Percentiles rank a stretch among this genome's conserved stretches.
Evolutionary conservation across 164 flowering plant species (phyloP).

Genomic region (Chloranthus sessilifolius): DNA sequence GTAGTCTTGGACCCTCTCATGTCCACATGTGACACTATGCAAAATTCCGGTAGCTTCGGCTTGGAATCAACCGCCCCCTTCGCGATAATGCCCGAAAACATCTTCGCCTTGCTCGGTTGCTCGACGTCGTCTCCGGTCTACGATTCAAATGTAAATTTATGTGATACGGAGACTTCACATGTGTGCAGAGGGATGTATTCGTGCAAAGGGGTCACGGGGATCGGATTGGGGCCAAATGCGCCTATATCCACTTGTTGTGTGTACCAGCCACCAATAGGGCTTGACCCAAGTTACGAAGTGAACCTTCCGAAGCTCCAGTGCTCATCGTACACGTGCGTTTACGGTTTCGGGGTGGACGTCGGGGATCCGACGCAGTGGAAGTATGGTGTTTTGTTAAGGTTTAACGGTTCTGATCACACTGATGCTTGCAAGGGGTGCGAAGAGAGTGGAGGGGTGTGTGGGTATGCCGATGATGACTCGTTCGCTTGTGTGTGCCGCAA

Average conservation of each 20-base stretch:
- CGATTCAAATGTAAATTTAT: slow-evolving; percentile 35
- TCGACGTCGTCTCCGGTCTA: slow-evolving; percentile 55
- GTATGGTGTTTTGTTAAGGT: slow-evolving; percentile 46
- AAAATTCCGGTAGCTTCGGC: slow-evolving; percentile 61
- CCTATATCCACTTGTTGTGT: slow-evolving; percentile 57
- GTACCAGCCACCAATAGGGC: slow-evolving; percentile 29
- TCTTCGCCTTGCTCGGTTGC: slow-evolving; percentile 57
- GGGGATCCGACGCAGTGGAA: slow-evolving; percentile 57
- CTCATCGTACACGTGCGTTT: slow-evolving; percentile 52
- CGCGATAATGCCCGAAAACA: slow-evolving; percentile 17
- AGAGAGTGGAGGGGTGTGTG: slow-evolving; percentile 51
- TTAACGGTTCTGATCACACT: slow-evolving; percentile 27
- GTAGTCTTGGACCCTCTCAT: slow-evolving; percentile 46
- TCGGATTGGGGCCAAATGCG: slow-evolving; percentile 49
- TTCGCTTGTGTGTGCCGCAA: slow-evolving; percentile 49
- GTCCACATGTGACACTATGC: slow-evolving; percentile 66
- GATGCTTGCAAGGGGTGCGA: slow-evolving; percentile 47
- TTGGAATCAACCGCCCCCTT: slow-evolving; percentile 47
- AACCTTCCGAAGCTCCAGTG: slow-evolving; percentile 68
- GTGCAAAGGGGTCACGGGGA: slow-evolving; percentile 49
- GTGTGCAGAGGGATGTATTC: slow-evolving; percentile 55
- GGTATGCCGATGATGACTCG: slow-evolving; percentile 33
- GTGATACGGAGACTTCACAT: slow-evolving; percentile 39
- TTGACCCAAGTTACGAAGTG: slow-evolving; percentile 33
- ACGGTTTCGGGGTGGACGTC: slow-evolving; percentile 44